These are phyloP conservation scores for Quercus glauca DNA, from an alignment of 306 rosid species.

Conservation along the genomic window DNA sequence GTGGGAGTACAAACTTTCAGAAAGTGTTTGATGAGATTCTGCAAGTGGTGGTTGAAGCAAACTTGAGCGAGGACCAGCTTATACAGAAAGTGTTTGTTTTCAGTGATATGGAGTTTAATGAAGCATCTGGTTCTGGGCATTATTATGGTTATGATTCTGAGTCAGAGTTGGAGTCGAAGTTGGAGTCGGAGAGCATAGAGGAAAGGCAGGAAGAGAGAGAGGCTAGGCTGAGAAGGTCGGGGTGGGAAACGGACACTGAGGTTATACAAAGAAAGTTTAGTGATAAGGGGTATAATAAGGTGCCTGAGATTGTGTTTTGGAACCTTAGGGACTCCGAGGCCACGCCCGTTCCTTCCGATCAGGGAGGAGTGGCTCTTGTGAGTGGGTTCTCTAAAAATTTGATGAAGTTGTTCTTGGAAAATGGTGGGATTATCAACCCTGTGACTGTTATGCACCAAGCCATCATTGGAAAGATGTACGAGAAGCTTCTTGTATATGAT, in stretches of 20 bases:
- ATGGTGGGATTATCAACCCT: too few relatives aligned
- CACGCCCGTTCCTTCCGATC: constrained; percentile 42
- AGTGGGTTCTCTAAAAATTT: constrained; percentile 77
- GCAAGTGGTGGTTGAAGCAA: constrained; percentile 51
- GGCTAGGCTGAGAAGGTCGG: too few relatives aligned
- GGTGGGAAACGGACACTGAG: constrained; percentile 63
- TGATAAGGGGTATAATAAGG: constrained; percentile 48
- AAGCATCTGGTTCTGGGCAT: constrained; percentile 19
- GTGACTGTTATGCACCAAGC: too few relatives aligned
- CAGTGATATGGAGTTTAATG: constrained; percentile 76
- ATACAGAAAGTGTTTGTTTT: constrained; percentile 2
- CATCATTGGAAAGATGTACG: too few relatives aligned
- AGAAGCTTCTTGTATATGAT: too few relatives aligned
- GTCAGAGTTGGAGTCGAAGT: too few relatives aligned
- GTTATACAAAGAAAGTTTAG: constrained; percentile 43
- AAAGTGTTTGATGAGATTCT: constrained; percentile 57
- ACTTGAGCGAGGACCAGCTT: constrained; percentile 48
- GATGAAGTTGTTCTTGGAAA: background rate
- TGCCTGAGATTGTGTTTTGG: constrained; percentile 73
- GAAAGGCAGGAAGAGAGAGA: too few relatives aligned
- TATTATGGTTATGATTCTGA: background rate
- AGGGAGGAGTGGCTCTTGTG: constrained; percentile 63
- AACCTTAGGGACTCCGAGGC: constrained; percentile 47
- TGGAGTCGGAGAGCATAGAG: too few relatives aligned
- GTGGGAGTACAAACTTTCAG: constrained; percentile 45